These are phyloP conservation scores for Ziziphus jujuba DNA, from an alignment of 306 rosid genomes.

Conservation along the genomic window DNA sequence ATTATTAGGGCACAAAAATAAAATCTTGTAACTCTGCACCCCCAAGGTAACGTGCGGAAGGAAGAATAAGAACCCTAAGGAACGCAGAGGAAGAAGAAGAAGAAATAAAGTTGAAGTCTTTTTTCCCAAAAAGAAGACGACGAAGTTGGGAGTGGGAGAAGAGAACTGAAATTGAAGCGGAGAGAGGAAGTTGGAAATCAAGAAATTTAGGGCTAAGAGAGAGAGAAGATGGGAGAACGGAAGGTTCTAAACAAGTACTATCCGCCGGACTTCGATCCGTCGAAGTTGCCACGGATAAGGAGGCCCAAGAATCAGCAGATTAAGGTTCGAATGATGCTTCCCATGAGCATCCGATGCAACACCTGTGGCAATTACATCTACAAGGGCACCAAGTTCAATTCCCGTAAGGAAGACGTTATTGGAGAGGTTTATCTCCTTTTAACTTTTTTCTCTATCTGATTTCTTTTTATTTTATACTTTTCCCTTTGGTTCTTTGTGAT, in stretches of 20 bases:
- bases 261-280: constrained; percentile 91
- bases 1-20: no score
- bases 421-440: neutral
- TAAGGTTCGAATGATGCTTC: constrained; percentile 97
- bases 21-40: no score
- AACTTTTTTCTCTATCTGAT: neutral
- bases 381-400: constrained; percentile 61
- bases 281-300: constrained; percentile 68
- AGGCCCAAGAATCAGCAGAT: constrained; percentile 83
- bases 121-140: no score
- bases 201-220: neutral
- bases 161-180: neutral
- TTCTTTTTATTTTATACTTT: neutral
- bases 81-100: no score
- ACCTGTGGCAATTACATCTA: constrained; percentile 70
- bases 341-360: constrained; percentile 95
- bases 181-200: neutral
- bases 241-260: constrained; percentile 90
- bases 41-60: no score
- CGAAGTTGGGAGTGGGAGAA: no score
- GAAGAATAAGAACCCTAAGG: no score
- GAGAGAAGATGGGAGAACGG: constrained; percentile 75
- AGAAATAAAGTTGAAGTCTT: no score
- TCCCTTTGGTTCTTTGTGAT: neutral
- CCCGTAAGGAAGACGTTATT: constrained; percentile 43